phyloP scores from a whole-genome alignment of 768 basidiomycete genomes.

The Auricularia cornea region DNA sequence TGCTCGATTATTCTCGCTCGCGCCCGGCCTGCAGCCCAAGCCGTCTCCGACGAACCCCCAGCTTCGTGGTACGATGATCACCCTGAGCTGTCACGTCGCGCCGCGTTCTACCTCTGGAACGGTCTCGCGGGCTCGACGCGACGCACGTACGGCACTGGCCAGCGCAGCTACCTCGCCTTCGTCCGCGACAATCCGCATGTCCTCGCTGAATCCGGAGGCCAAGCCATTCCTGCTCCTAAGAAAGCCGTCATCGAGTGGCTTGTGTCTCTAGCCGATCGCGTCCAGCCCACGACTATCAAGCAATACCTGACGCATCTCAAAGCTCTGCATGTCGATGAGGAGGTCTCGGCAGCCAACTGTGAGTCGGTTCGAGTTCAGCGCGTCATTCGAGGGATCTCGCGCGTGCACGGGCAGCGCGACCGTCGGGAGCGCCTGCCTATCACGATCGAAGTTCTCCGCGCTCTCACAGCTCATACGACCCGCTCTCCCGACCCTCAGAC shows the following conservation, averaged over 20 bases:
- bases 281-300: slow-evolving; percentile 21
- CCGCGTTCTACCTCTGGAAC: slow-evolving; percentile 23
- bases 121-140: too few species aligned
- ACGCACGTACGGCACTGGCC: too few species aligned
- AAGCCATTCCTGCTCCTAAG: slow-evolving; percentile 5
- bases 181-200: slow-evolving; percentile 2
- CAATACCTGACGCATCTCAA: slow-evolving; percentile 17
- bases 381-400: slow-evolving; percentile 26
- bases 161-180: slow-evolving; percentile 24
- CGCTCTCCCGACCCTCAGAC: not conserved
- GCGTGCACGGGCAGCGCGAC: too few species aligned
- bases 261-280: slow-evolving; percentile 20
- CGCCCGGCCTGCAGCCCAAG: slow-evolving; percentile 16
- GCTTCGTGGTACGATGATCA: slow-evolving; percentile 11
- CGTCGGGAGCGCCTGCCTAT: slow-evolving; percentile 21
- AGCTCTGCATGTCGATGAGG: slow-evolving; percentile 22
- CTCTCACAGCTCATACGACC: too few species aligned
- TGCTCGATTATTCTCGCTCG: slow-evolving; percentile 16
- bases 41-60: slow-evolving; percentile 16
- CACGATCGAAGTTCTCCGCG: slow-evolving; percentile 17
- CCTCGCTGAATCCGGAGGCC: slow-evolving; percentile 1
- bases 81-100: slow-evolving; percentile 7
- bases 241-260: slow-evolving; percentile 3
- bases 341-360: slow-evolving; percentile 17
- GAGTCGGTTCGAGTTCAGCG: slow-evolving; percentile 22